Evolutionary conservation across 176 grass and related monocot species (phyloP).

Genomic region (barley (Hordeum vulgare)): DNA sequence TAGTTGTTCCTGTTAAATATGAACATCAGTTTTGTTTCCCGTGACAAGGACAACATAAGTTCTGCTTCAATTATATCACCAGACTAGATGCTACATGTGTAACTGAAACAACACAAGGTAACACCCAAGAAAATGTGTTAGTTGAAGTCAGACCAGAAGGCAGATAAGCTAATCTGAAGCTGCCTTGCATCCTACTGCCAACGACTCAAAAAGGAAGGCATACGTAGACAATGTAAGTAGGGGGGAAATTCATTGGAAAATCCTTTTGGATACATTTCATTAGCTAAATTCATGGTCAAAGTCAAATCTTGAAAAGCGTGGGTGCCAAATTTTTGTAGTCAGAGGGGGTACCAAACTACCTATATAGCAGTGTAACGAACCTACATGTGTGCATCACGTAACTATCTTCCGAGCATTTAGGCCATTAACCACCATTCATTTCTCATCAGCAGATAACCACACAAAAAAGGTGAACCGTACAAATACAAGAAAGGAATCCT

Average conservation of each 20-base stretch:
- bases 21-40: background rate
- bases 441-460: background rate
- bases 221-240: no score
- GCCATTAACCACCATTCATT: background rate
- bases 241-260: no score
- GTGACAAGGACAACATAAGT: background rate
- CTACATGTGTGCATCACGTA: background rate
- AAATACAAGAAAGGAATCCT: background rate
- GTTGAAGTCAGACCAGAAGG: background rate
- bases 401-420: background rate
- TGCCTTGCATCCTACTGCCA: background rate
- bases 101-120: background rate
- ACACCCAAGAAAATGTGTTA: background rate
- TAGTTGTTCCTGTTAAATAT: constrained; percentile 70
- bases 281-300: no score
- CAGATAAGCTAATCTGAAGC: background rate
- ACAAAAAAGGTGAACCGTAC: background rate
- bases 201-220: no score
- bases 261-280: no score
- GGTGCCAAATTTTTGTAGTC: no score
- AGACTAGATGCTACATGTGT: background rate
- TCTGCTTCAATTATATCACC: background rate
- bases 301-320: no score
- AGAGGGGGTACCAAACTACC: background rate
- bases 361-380: background rate